phyloP scores from a whole-genome alignment of 768 basidiomycete genomes.

The Erythrobasidium yunnanense region DNA sequence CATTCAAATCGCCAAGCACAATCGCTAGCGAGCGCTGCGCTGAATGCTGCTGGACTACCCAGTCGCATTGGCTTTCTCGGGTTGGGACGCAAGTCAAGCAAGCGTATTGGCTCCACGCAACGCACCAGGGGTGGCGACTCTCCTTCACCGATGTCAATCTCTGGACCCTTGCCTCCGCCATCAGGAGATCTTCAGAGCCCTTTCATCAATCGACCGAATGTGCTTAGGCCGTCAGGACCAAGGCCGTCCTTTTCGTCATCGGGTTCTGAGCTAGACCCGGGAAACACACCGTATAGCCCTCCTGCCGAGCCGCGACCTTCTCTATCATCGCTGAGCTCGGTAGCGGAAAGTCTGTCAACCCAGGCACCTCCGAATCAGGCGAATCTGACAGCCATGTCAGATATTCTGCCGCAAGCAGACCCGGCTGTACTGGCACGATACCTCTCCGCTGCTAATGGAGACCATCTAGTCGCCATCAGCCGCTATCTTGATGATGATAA shows the following conservation, averaged over 20 bases:
- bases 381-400: slow-evolving; percentile 12
- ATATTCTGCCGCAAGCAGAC: slow-evolving; percentile 5
- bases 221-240: background rate
- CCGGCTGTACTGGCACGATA: slow-evolving; percentile 8
- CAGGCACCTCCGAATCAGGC: background rate
- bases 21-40: slow-evolving; percentile 1
- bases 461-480: slow-evolving; percentile 15
- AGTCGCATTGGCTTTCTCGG: slow-evolving; percentile 15
- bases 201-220: background rate
- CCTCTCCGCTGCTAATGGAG: background rate
- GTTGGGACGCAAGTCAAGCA: slow-evolving; percentile 16
- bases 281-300: background rate
- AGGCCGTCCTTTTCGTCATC: slow-evolving; percentile 8
- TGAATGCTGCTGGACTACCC: slow-evolving; percentile 22
- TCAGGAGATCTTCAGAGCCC: background rate
- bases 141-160: slow-evolving; percentile 1
- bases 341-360: no score
- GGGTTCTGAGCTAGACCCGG: background rate
- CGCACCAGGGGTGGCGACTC: background rate
- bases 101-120: background rate
- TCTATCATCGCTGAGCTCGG: background rate
- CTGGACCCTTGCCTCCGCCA: background rate
- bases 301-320: background rate
- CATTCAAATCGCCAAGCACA: background rate
- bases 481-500: slow-evolving; percentile 12